Conservation (phyloP, 345 rosid species). For the Eucalyptus urophylla region DNA sequence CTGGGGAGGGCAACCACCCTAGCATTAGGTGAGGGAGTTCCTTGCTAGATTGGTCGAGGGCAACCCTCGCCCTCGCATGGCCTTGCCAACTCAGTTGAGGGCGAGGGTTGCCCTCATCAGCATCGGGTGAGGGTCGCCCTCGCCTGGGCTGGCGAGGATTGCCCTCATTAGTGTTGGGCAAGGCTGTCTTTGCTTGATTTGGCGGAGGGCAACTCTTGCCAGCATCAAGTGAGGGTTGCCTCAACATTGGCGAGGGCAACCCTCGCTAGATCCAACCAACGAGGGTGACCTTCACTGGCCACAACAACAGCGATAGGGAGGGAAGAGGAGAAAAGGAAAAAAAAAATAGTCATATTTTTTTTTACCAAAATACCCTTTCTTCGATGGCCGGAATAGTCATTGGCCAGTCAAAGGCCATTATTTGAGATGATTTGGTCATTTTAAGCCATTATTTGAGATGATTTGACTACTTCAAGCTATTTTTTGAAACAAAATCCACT, state of each 20-base stretch:
- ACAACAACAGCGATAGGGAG: accelerated
- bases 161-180: no score
- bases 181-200: accelerated
- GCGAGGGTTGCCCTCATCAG: not conserved
- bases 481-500: no score
- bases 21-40: not conserved
- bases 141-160: accelerated
- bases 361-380: no score
- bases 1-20: accelerated
- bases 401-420: no score
- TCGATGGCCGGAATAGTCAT: accelerated
- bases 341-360: no score
- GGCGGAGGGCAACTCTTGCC: no score
- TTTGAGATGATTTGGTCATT: no score
- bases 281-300: accelerated
- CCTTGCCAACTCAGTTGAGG: not conserved
- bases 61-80: accelerated
- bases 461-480: accelerated
- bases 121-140: not conserved
- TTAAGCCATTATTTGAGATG: no score
- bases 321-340: no score
- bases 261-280: accelerated
- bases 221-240: no score
- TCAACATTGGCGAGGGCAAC: accelerated
- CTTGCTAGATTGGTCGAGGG: accelerated